Base-by-base conservation (phyloP, 164 flowering plant genomes). In the Vitis cinerea region DNA sequence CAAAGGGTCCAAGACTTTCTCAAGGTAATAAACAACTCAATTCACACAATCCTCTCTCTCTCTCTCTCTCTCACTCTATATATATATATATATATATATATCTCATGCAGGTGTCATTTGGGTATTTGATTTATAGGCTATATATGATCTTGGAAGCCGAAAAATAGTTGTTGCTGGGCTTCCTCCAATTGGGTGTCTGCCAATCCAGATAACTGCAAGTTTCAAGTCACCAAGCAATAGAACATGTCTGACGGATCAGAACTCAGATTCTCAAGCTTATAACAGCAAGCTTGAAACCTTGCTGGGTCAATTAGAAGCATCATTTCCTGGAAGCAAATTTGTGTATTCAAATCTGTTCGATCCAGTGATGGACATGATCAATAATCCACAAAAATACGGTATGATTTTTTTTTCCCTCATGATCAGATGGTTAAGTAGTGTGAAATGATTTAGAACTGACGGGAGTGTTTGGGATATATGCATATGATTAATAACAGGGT, bases 121-220 rank as follows among this genome's bases (percentile, higher is more conserved):
- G 12, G 27, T 23, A 23, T 51, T 51, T 68, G 59, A 9, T 61
- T 14, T 68, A 12, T 53, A 86, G 90, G 80, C 68, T 23, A 67
- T 89, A 1, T 77, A 82, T 48, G 65, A 75, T 47, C 59, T 69
- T 0, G 89, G 93, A 27, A 75, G 82, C 57, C 83, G 85, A 0
- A 84, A 37, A 27, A 72, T 86, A 1, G 65, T 65, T 0, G 59
- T 87, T 15, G 10, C 78, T 2, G 88, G 90, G 10, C 73, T 87
- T 8, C 81, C 85, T 71, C 90, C 92, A 8, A 65, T 86, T 1
- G 89, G 91, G 1, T 87, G 90, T 59, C 19, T 77, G 4, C 91
- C 90, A 0, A 10, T 82, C 57, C 84, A 81, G 70, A 78, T 73
- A 55, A 78, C 82, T 1, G 31, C 72, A 13, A 76, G 48, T n/a